A percentile compares a stretch with the other conserved stretches of the same genome.
Conservation (phyloP, 2,329 filamentous ascomycete species). For the Didymosphaeria variabile region DNA sequence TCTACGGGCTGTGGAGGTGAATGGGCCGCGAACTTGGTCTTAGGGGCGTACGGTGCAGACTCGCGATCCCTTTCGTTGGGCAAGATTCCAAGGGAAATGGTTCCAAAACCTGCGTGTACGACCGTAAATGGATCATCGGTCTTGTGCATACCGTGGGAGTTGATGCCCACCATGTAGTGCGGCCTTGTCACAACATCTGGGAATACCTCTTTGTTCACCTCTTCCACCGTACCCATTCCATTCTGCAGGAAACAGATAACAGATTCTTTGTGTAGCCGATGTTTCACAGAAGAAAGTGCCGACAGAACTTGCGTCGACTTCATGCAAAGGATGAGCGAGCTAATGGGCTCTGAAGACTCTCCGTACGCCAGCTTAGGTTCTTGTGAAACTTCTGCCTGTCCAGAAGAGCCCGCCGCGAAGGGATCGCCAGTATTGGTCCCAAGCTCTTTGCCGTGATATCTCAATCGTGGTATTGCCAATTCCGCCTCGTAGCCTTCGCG, state of each 20-base stretch:
- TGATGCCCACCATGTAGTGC: conserved; percentile 76
- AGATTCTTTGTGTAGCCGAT: conserved; percentile 72
- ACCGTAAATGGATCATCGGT: conserved; percentile 60
- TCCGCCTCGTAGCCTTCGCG: conserved; percentile 58
- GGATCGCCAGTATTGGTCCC: conserved; percentile 1
- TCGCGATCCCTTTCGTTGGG: conserved; percentile 49
- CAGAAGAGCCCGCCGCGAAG: conserved; percentile 3
- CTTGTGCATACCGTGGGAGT: conserved; percentile 65
- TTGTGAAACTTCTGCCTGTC: conserved; percentile 18
- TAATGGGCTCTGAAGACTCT: conserved; percentile 62
- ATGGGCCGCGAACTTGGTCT: conserved; percentile 20
- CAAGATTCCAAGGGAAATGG: conserved; percentile 64
- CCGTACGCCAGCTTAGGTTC: conserved; percentile 24
- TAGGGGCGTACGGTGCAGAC: conserved; percentile 36
- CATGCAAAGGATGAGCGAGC: conserved; percentile 79
- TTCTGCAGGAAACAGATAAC: conserved; percentile 82
- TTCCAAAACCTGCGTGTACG: conserved; percentile 67
- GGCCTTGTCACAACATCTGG: conserved; percentile 71
- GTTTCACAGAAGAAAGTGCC: conserved; percentile 71
- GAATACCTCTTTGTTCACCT: conserved; percentile 76
- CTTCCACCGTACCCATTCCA: conserved; percentile 84
- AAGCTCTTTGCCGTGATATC: conserved; percentile 51
- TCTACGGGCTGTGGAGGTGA: conserved; percentile 3
- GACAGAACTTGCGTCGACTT: conserved; percentile 76
- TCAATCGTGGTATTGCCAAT: conserved; percentile 45